phyloP scores from a whole-genome alignment of 768 basidiomycete species.

The Agrocybe pediades region DNA sequence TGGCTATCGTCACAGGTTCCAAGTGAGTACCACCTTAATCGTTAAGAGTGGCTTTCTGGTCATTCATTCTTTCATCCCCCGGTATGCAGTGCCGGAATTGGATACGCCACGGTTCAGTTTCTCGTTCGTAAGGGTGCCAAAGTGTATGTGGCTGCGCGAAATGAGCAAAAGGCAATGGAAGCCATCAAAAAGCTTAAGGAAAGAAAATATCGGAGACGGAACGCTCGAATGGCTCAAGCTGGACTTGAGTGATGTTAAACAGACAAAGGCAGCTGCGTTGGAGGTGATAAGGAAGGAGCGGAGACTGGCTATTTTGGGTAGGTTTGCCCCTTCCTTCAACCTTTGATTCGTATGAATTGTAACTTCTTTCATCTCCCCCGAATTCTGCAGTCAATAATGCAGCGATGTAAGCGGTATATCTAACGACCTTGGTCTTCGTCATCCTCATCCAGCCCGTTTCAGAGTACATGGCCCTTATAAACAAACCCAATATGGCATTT shows the following conservation, averaged over 20 bases:
- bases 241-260: slow-evolving; percentile 38
- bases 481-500: slow-evolving; percentile 13
- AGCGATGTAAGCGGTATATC: slow-evolving; percentile 15
- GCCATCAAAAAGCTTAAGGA: slow-evolving; percentile 29
- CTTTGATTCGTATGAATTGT: neutral
- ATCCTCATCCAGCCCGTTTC: too few relatives aligned
- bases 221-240: slow-evolving; percentile 36
- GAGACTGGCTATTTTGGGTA: slow-evolving; percentile 45
- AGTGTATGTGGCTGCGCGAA: slow-evolving; percentile 23
- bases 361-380: too few relatives aligned
- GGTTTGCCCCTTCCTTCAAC: slow-evolving; percentile 4
- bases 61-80: too few relatives aligned
- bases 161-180: slow-evolving; percentile 17
- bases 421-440: too few relatives aligned
- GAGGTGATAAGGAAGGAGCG: slow-evolving; percentile 38
- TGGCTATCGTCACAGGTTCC: slow-evolving; percentile 52
- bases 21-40: too few relatives aligned
- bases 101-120: slow-evolving; percentile 36
- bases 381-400: slow-evolving; percentile 23
- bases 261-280: slow-evolving; percentile 34
- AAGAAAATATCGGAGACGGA: slow-evolving; percentile 31
- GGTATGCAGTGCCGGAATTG: slow-evolving; percentile 26
- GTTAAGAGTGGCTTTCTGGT: too few relatives aligned
- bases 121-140: slow-evolving; percentile 45
- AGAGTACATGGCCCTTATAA: slow-evolving; percentile 15